Base-by-base conservation (phyloP, 306 rosid genomes). In the Cucurbita ficifolia region DNA sequence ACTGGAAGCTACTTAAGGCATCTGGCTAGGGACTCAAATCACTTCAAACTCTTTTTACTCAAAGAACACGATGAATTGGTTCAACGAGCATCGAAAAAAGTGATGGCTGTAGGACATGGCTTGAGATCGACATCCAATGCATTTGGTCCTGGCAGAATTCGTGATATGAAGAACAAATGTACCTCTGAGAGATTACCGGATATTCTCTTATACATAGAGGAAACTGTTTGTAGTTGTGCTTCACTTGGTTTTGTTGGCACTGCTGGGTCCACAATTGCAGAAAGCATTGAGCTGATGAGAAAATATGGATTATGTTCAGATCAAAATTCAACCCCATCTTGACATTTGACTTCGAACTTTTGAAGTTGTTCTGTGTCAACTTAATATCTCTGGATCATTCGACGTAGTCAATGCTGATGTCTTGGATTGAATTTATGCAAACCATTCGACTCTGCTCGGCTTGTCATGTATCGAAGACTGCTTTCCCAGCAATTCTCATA, bases 161-260 rank as follows among this genome's bases (percentile, higher is more conserved):
- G 65, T 79, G 75, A 80, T 43, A 18, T 70, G 63, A 82, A 79
- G 56, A 86, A 80, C 76, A 61, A 75, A 71, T 93, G 98, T 72
- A 78, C 76, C 54, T 64, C 84, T 21, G 81, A 76, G 76, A 77
- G 39, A 53, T 75, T 77, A 59, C 88, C 92, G 2, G 89, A 87
- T 72, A 77, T 85, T 39, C 98, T 88, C 78, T 91, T 93, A 29
- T 88, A 83, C 74, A 55, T 88, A 42, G 97, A 90, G 80, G 90
- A 93, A 86, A 36, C 86, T 33, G 81, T 90, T 53, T 93, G 98
- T 81, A 86, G 94, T 78, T 88, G 94, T 74, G 92, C 94, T 46
- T 79, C 96, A 8, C 94, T 88, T 76, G 98, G 96, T 81, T 90
- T 93, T 82, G 84, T 88, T 49, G 98, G 97, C 72, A 93, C 97